Evolutionary conservation across 75 land plant species (phyloP), one percentile per base, ranked within the genome.

Genomic region (Cunninghamia lanceolata): DNA sequence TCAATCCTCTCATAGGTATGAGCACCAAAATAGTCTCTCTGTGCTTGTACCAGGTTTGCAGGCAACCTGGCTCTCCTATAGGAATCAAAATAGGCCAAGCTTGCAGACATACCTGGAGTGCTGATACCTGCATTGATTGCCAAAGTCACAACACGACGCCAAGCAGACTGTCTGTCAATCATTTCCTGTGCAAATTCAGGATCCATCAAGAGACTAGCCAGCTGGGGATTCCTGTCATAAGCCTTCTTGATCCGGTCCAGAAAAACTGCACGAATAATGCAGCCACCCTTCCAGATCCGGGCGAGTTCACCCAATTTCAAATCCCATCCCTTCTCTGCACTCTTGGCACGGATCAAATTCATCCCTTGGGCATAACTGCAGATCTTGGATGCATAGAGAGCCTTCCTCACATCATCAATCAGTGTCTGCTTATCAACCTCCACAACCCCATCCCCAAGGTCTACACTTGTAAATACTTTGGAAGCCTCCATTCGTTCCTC

Each of bases 361-460:
- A 92, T 94, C n/a, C 93, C 95, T 56, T 94, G 93, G 0, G 95
- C 93, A 84, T 94, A 94, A 70, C 93, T 94, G 83, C 95, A 94
- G 38, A 94, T 94, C 89, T 93, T 93, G 30, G 95, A 89, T 3
- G 95, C 94, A 85, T 94, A 94, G 70, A 94, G 87, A 2, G 93
- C 95, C 84, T 94, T 92, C 84, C 94, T 88, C 43, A 94, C 95
- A 87, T 93, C 94, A 82, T 93, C 93, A 28, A 94, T 86, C 70
- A 94, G 84, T 56, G 90, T 89, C 87, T 88, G 38, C 90, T 90
- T 94, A 50, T 90, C 92, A 13, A 93, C 83, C 11, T 19, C 46
- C 28, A 78, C 71, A 43, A 82, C 88, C 38, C 66, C 79, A 40
- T 68, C 34, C 3, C 91, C 83, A 14, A 90, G 63, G 17, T 91